Conservation (phyloP, 768 basidiomycete genomes). For the Austroboletus eburneus region DNA sequence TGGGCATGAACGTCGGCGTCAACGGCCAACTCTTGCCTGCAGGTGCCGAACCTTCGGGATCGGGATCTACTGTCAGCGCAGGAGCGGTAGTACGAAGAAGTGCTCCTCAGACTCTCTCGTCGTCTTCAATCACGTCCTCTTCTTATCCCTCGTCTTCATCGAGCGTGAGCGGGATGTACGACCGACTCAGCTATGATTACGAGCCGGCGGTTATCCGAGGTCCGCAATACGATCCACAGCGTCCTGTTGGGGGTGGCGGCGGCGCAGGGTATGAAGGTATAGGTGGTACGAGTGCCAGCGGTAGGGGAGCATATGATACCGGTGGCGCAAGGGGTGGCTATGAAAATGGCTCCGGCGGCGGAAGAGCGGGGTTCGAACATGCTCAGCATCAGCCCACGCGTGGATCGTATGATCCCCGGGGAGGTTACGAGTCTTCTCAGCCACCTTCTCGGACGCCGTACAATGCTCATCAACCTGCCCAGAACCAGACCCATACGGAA, state of each 20-base stretch:
- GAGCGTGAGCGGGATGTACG: slow-evolving; percentile 16
- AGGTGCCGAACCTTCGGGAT: slow-evolving; percentile 11
- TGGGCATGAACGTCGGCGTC: slow-evolving; percentile 1
- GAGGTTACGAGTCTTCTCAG: slow-evolving; percentile 23
- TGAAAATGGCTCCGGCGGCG: slow-evolving; percentile 10
- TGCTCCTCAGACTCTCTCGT: slow-evolving; percentile 11
- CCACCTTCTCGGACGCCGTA: slow-evolving; percentile 20
- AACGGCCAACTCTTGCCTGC: slow-evolving; percentile 21
- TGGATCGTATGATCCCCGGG: slow-evolving; percentile 24
- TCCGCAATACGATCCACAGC: slow-evolving; percentile 21
- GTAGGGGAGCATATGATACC: slow-evolving; percentile 21
- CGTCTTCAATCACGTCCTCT: slow-evolving; percentile 12
- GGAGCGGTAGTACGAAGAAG: slow-evolving; percentile 11
- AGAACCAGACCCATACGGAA: slow-evolving; percentile 17
- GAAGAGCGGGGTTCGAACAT: slow-evolving; percentile 22
- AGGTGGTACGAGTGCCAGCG: slow-evolving; percentile 7
- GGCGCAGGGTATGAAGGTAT: slow-evolving; percentile 16
- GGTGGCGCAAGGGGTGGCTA: slow-evolving; percentile 18
- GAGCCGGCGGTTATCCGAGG: slow-evolving; percentile 14
- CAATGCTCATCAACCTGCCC: slow-evolving; percentile 13
- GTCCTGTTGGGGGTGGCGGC: slow-evolving; percentile 7
- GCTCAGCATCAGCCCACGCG: slow-evolving; percentile 25
- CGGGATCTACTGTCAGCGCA: slow-evolving; percentile 6
- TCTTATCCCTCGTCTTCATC: slow-evolving; percentile 17
- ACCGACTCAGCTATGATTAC: slow-evolving; percentile 21